Percentiles rank a stretch among this genome's conserved stretches.
phyloP scores from a whole-genome alignment of 257 asterid genomes.

The Jaltomata sinuosa region DNA sequence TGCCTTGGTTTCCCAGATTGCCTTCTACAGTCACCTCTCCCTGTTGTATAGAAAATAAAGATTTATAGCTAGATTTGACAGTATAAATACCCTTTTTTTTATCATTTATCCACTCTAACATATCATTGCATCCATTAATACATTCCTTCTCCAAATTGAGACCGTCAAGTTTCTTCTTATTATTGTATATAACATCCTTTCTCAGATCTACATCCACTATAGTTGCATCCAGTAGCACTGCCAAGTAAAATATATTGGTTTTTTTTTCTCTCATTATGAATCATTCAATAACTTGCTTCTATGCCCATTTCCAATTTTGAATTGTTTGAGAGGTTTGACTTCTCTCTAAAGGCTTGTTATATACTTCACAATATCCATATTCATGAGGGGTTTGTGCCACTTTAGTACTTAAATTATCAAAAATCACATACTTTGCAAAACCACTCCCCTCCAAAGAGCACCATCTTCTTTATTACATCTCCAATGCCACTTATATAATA shows the following conservation, averaged over 20 bases:
- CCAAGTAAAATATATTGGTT: neutral
- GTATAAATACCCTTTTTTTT: neutral
- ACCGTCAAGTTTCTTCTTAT: neutral
- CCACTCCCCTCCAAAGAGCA: neutral
- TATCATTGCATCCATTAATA: neutral
- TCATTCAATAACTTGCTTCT: neutral
- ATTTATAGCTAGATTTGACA: neutral
- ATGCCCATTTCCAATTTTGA: neutral
- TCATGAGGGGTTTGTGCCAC: neutral
- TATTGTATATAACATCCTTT: neutral
- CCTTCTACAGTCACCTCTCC: neutral
- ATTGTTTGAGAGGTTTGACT: neutral
- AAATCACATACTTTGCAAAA: neutral
- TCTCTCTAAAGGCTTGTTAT: neutral
- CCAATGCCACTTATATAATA: neutral
- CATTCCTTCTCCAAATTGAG: neutral
- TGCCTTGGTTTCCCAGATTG: neutral
- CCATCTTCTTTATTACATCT: neutral
- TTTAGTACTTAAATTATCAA: neutral
- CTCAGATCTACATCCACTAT: neutral
- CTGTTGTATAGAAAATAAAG: neutral
- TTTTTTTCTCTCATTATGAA: neutral
- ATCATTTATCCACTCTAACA: neutral
- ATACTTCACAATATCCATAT: neutral
- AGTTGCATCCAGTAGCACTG: neutral